Percentiles rank a stretch among this genome's conserved stretches.
phyloP scores from a whole-genome alignment of 2,329 filamentous ascomycete genomes.

The Trichoderma citrinoviride region DNA sequence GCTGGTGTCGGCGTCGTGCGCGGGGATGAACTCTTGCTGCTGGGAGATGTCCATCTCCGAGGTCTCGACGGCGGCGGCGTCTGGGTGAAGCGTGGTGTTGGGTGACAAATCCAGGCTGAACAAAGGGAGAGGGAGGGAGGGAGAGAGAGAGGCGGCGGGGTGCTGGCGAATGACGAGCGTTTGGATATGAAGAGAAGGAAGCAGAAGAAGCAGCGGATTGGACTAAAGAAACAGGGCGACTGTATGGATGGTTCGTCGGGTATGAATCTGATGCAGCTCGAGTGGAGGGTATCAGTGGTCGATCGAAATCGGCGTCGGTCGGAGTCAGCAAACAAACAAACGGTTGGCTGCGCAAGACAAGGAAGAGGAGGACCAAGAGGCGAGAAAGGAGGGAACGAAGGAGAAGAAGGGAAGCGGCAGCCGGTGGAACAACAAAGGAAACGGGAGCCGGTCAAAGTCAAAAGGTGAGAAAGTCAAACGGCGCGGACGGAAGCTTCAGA shows the following conservation, averaged over 20 bases:
- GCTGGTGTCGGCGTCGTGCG: conserved; percentile 9
- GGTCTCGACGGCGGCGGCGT: conserved; percentile 46
- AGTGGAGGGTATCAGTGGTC: neutral
- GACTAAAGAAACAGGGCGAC: neutral
- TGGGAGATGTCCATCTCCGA: conserved; percentile 43
- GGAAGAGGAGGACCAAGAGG: neutral
- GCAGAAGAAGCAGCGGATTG: neutral
- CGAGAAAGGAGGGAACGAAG: neutral
- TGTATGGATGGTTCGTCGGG: neutral
- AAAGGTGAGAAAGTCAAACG: neutral
- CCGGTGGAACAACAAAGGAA: conserved; percentile 20
- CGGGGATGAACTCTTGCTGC: conserved; percentile 17
- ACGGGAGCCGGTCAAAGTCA: neutral
- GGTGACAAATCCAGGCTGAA: conserved; percentile 54
- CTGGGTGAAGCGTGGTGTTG: conserved; percentile 28
- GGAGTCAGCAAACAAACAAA: conserved; percentile 1
- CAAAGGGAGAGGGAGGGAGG: conserved; percentile 23
- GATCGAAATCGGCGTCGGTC: conserved; percentile 24
- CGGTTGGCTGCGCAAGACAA: conserved; percentile 19
- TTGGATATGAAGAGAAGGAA: too few relatives aligned
- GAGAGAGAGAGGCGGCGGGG: conserved; percentile 24
- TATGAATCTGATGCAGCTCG: neutral
- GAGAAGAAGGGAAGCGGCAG: conserved; percentile 1
- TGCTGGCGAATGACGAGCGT: conserved; percentile 20
- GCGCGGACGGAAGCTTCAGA: too few relatives aligned